Evolutionary conservation across 805 yeast genomes (phyloP).

Genomic region (Yamadazyma ubonensis): DNA sequence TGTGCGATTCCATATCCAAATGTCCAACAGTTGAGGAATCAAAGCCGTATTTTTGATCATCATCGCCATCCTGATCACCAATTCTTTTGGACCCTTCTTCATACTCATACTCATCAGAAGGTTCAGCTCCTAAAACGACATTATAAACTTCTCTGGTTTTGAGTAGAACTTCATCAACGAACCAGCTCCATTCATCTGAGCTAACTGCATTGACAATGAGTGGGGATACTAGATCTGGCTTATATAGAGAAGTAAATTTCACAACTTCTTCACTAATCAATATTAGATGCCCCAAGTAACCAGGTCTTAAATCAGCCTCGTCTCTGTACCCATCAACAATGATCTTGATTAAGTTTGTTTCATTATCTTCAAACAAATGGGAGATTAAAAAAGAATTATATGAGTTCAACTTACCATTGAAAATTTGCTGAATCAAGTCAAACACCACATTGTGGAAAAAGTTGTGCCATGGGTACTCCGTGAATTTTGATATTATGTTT

Average conservation of each 20-base stretch:
- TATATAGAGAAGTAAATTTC: slow-evolving; percentile 67
- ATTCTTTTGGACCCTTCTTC: slow-evolving; percentile 13
- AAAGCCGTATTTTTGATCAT: slow-evolving; percentile 23
- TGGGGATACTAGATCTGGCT: slow-evolving; percentile 59
- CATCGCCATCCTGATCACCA: slow-evolving; percentile 13
- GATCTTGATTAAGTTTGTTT: slow-evolving; percentile 25
- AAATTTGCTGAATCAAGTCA: slow-evolving; percentile 91
- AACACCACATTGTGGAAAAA: slow-evolving; percentile 96
- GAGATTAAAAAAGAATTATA: slow-evolving; percentile 59
- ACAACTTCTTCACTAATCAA: slow-evolving; percentile 94
- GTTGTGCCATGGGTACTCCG: slow-evolving; percentile 93
- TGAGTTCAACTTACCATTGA: slow-evolving; percentile 89
- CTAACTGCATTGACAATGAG: slow-evolving; percentile 47
- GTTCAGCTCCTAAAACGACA: slow-evolving; percentile 51
- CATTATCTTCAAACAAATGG: slow-evolving; percentile 23
- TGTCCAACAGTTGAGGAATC: slow-evolving; percentile 2
- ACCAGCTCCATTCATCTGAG: slow-evolving; percentile 52
- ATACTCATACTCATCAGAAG: slow-evolving; percentile 12
- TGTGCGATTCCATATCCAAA: slow-evolving; percentile 1
- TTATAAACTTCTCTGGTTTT: slow-evolving; percentile 57
- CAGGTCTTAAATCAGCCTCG: slow-evolving; percentile 60
- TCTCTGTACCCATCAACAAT: slow-evolving; percentile 27
- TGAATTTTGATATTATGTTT: slow-evolving; percentile 70
- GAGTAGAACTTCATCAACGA: slow-evolving; percentile 47
- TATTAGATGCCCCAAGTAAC: slow-evolving; percentile 96